A percentile compares a stretch with the other conserved stretches of the same genome.
phyloP scores from a whole-genome alignment of 805 yeast species.

The Tetrapisispora pingtungensis region DNA sequence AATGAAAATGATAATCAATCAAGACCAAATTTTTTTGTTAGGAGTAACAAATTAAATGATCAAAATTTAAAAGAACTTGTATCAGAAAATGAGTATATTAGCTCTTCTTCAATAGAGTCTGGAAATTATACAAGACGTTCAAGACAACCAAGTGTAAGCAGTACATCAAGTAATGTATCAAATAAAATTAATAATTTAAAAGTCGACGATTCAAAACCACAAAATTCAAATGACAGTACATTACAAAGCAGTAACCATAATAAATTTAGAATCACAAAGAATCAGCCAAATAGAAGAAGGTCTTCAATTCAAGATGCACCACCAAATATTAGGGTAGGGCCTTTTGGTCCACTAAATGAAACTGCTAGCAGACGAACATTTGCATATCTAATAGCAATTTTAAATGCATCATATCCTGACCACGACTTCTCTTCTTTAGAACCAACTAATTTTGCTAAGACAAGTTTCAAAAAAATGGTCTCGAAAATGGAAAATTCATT shows the following conservation, averaged over 20 bases:
- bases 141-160: slow-evolving; percentile 4
- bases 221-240: neutral
- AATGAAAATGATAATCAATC: slow-evolving; percentile 14
- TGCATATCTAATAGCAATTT: slow-evolving; percentile 80
- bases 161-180: slow-evolving; percentile 20
- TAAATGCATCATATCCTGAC: slow-evolving; percentile 90
- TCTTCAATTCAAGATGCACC: slow-evolving; percentile 21
- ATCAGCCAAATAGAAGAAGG: slow-evolving; percentile 16
- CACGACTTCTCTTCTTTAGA: slow-evolving; percentile 85
- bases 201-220: neutral
- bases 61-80: slow-evolving; percentile 29
- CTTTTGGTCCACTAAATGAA: slow-evolving; percentile 86
- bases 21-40: slow-evolving; percentile 3
- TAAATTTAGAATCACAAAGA: slow-evolving; percentile 3
- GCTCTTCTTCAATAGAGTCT: slow-evolving; percentile 26
- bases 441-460: slow-evolving; percentile 65
- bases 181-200: slow-evolving; percentile 4
- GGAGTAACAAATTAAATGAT: slow-evolving; percentile 26
- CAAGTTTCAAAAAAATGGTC: slow-evolving; percentile 38
- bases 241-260: neutral
- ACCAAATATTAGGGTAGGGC: slow-evolving; percentile 36
- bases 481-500: slow-evolving; percentile 69
- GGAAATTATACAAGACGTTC: slow-evolving; percentile 1
- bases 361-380: slow-evolving; percentile 82
- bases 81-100: slow-evolving; percentile 20